Evolutionary conservation across 352 stramenopile genomes (phyloP).

Genomic region (Phytophthora kernoviae): DNA sequence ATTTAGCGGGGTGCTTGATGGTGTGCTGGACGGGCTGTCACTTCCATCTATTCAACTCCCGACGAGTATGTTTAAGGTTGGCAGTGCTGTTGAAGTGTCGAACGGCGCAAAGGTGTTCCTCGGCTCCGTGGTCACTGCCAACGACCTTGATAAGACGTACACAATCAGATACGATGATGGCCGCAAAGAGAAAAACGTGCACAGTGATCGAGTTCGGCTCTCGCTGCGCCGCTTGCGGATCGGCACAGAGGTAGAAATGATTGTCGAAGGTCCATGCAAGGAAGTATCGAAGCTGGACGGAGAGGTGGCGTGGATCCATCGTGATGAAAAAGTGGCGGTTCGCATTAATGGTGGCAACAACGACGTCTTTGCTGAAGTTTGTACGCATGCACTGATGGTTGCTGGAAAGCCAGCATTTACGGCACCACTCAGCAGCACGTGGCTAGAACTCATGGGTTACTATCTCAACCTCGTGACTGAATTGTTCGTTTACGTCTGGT

Average conservation of each 20-base stretch:
- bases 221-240: conserved; percentile 60
- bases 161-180: conserved; percentile 62
- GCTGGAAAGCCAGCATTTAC: conserved; percentile 66
- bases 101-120: conserved; percentile 52
- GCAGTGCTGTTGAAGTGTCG: conserved; percentile 56
- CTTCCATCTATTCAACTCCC: conserved; percentile 42
- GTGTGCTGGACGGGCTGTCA: conserved; percentile 36
- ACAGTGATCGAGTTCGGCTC: conserved; percentile 53
- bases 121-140: conserved; percentile 44
- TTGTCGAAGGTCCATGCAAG: conserved; percentile 73
- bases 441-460: conserved; percentile 57
- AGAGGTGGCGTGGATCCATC: conserved; percentile 76
- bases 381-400: conserved; percentile 66
- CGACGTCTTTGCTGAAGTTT: conserved; percentile 72
- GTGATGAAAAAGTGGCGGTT: conserved; percentile 67
- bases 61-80: conserved; percentile 34
- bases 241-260: conserved; percentile 74
- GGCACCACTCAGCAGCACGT: conserved; percentile 69
- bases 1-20: conserved; percentile 33
- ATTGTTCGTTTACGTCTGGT: conserved; percentile 56
- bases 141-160: conserved; percentile 56
- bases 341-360: conserved; percentile 68
- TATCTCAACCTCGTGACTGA: conserved; percentile 59
- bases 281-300: conserved; percentile 74
- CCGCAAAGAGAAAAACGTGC: conserved; percentile 61